Conservation (phyloP, 176 grass and related monocot genomes). For the Puccinellia tenuiflora region DNA sequence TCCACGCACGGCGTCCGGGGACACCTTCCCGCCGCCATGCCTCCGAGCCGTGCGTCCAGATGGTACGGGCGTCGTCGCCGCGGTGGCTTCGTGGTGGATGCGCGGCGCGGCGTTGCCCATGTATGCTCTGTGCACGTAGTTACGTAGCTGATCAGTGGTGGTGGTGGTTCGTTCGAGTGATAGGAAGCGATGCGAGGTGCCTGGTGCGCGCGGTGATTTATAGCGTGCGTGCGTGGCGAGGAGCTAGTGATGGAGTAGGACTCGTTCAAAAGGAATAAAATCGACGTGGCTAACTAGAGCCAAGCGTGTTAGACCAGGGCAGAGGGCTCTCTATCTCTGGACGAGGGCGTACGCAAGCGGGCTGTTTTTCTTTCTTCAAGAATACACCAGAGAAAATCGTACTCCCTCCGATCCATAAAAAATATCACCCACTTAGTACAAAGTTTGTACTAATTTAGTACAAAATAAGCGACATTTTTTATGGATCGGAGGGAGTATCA, state of each 20-base stretch:
- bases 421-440: too few species aligned
- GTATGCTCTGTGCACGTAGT: neutral
- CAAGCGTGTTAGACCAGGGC: neutral
- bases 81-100: neutral
- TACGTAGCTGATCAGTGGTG: neutral
- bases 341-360: neutral
- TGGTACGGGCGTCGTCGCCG: neutral
- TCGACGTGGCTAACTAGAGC: neutral
- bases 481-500: too few species aligned
- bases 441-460: too few species aligned
- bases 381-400: too few species aligned
- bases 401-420: too few species aligned
- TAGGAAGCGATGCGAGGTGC: neutral
- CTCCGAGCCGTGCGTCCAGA: neutral
- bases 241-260: neutral
- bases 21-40: neutral
- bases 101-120: constrained; percentile 35
- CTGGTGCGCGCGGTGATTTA: neutral
- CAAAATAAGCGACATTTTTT: too few species aligned
- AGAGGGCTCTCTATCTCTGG: neutral
- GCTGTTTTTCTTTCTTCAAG: too few species aligned
- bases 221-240: neutral
- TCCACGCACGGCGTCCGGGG: neutral
- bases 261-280: neutral
- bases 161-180: neutral